These are phyloP conservation scores for Stenogyne calaminthoides DNA, from an alignment of 305 asterid species.

Conservation along the genomic window DNA sequence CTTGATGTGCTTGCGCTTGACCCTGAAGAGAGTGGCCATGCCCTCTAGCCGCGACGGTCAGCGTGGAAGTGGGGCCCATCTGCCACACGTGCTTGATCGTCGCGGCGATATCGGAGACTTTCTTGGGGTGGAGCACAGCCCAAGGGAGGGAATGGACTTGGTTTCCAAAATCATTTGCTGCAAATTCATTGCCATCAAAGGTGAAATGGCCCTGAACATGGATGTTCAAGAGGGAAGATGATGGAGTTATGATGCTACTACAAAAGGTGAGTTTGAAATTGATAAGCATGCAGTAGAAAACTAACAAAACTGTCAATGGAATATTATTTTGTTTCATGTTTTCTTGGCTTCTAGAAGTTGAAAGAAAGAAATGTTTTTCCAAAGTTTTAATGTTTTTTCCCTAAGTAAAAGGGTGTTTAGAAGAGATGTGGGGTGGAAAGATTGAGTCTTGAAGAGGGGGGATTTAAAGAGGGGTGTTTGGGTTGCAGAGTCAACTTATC, in stretches of 20 bases:
- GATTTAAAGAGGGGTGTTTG: slow-evolving; percentile 48
- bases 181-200: slow-evolving; percentile 64
- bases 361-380: slow-evolving; percentile 25
- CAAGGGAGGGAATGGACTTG: slow-evolving; percentile 60
- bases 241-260: background rate
- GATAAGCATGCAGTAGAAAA: slow-evolving; percentile 52
- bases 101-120: slow-evolving; percentile 63
- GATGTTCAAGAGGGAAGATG: slow-evolving; percentile 43
- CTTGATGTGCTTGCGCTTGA: slow-evolving; percentile 79
- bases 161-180: slow-evolving; percentile 81
- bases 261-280: slow-evolving; percentile 42
- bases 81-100: slow-evolving; percentile 71
- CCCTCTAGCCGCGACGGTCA: slow-evolving; percentile 82
- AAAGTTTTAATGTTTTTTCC: slow-evolving; percentile 25
- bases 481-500: slow-evolving; percentile 65
- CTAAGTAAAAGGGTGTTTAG: slow-evolving; percentile 15
- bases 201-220: slow-evolving; percentile 60
- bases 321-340: slow-evolving; percentile 40
- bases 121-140: slow-evolving; percentile 80
- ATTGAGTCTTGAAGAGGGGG: slow-evolving; percentile 40
- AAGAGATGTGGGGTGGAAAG: slow-evolving; percentile 25
- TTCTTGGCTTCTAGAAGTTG: slow-evolving; percentile 31
- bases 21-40: slow-evolving; percentile 84
- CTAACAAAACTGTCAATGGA: slow-evolving; percentile 40
- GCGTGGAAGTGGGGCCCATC: slow-evolving; percentile 63